phyloP scores from a whole-genome alignment of 441 rosid genomes.

The Populus hybrid region DNA sequence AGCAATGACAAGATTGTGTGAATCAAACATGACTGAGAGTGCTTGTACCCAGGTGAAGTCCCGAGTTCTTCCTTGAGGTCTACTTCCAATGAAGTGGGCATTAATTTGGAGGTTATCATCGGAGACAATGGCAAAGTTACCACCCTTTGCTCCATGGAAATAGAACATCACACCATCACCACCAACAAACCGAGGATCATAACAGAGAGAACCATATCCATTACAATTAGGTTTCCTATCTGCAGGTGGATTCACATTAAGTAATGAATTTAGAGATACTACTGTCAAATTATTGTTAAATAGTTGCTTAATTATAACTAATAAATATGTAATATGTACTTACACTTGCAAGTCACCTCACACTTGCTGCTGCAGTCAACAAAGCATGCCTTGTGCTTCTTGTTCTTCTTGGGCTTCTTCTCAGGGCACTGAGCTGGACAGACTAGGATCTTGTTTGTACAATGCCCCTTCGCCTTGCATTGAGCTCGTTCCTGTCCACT shows the following conservation, averaged over 20 bases:
- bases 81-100: constrained; percentile 82
- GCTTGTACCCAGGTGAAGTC: constrained; percentile 97
- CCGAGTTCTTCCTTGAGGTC: constrained; percentile 71
- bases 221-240: constrained; percentile 72
- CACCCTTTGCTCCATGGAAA: constrained; percentile 82
- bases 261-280: neutral
- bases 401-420: constrained; percentile 64
- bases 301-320: neutral
- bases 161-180: constrained; percentile 94
- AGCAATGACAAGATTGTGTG: constrained; percentile 56
- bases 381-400: constrained; percentile 61
- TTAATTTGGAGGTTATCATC: constrained; percentile 73
- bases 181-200: constrained; percentile 80
- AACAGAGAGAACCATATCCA: constrained; percentile 79
- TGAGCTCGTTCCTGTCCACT: constrained; percentile 46
- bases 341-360: constrained; percentile 79
- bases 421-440: constrained; percentile 72
- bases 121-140: constrained; percentile 80
- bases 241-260: constrained; percentile 16
- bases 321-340: constrained; percentile 14
- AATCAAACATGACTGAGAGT: constrained; percentile 56
- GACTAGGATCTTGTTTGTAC: constrained; percentile 42
- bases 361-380: constrained; percentile 72
- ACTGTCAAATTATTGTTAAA: neutral
- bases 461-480: constrained; percentile 46